Conservation (phyloP, 352 stramenopile species). For the Phytopythium oedochilum region DNA sequence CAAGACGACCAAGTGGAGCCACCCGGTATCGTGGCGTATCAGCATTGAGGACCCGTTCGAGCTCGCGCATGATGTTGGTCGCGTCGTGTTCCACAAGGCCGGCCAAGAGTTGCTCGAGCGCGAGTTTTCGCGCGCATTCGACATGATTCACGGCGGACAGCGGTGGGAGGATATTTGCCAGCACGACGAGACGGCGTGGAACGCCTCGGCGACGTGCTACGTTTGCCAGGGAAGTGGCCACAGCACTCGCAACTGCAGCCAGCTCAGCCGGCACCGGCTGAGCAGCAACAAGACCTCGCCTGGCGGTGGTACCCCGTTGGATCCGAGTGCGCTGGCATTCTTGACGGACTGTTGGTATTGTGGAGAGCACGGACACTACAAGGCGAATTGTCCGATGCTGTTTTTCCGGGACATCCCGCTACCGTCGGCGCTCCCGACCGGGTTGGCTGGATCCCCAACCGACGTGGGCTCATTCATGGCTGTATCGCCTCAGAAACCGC, state of each 20-base stretch:
- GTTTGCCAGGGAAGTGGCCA: slow-evolving; percentile 51
- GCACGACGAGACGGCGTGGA: slow-evolving; percentile 44
- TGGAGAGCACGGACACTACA: slow-evolving; percentile 64
- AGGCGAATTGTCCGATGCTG: slow-evolving; percentile 67
- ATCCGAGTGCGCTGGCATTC: slow-evolving; percentile 11
- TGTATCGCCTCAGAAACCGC: neutral
- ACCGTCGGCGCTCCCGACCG: slow-evolving; percentile 3
- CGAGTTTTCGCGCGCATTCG: slow-evolving; percentile 60
- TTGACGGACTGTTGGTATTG: slow-evolving; percentile 78
- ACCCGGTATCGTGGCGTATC: slow-evolving; percentile 61
- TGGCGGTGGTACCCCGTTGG: neutral
- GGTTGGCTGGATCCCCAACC: neutral
- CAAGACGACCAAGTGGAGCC: slow-evolving; percentile 71
- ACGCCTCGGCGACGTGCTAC: slow-evolving; percentile 50
- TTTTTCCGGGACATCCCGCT: slow-evolving; percentile 48
- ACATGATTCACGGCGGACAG: slow-evolving; percentile 36
- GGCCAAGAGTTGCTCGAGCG: slow-evolving; percentile 52
- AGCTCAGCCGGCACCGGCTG: slow-evolving; percentile 20
- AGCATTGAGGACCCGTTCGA: slow-evolving; percentile 89
- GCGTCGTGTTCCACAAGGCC: slow-evolving; percentile 71
- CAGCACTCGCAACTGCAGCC: slow-evolving; percentile 48
- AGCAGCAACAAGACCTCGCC: neutral
- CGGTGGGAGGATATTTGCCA: slow-evolving; percentile 54
- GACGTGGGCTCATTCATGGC: neutral
- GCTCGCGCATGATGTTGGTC: slow-evolving; percentile 67